A percentile compares a stretch with the other conserved stretches of the same genome.
These are phyloP conservation scores for Fusarium caatingaense DNA, from an alignment of 2,329 filamentous ascomycete species.

Conservation along the genomic window DNA sequence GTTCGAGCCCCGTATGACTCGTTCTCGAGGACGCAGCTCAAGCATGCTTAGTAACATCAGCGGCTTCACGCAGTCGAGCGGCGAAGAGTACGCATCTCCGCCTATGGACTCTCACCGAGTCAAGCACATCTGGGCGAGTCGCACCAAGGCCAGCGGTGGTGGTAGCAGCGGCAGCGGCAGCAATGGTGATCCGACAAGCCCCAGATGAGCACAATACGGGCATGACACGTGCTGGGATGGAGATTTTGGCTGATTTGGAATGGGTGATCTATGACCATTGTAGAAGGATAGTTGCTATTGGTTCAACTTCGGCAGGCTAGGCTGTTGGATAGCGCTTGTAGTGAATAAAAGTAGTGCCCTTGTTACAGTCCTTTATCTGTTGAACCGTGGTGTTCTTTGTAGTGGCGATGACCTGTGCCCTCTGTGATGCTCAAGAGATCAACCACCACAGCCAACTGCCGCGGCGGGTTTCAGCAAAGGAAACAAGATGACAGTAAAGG, in stretches of 20 bases:
- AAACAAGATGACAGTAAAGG: background rate
- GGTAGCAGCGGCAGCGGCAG: conserved; percentile 64
- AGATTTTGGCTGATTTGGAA: background rate
- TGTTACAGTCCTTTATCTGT: conserved; percentile 30
- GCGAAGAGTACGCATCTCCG: conserved; percentile 56
- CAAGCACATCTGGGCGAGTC: conserved; percentile 43
- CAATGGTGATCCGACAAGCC: conserved; percentile 64
- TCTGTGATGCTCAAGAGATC: background rate
- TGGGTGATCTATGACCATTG: conserved; percentile 1
- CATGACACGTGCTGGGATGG: background rate
- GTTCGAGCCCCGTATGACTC: conserved; percentile 52
- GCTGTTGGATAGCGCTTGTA: conserved; percentile 45
- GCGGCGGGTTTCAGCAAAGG: background rate
- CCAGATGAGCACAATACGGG: conserved; percentile 28
- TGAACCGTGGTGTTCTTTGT: background rate
- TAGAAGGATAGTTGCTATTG: conserved; percentile 25
- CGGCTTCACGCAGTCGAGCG: conserved; percentile 73
- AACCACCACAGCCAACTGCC: background rate
- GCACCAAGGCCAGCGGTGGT: conserved; percentile 49
- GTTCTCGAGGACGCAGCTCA: conserved; percentile 68
- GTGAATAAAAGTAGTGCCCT: conserved; percentile 47
- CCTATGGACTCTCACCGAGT: conserved; percentile 37
- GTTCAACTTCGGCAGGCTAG: conserved; percentile 24
- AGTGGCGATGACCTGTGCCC: background rate
- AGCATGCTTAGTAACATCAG: conserved; percentile 76